Conservation (phyloP, 495 filamentous ascomycete genomes). For the Parathielavia hyrcaniae region DNA sequence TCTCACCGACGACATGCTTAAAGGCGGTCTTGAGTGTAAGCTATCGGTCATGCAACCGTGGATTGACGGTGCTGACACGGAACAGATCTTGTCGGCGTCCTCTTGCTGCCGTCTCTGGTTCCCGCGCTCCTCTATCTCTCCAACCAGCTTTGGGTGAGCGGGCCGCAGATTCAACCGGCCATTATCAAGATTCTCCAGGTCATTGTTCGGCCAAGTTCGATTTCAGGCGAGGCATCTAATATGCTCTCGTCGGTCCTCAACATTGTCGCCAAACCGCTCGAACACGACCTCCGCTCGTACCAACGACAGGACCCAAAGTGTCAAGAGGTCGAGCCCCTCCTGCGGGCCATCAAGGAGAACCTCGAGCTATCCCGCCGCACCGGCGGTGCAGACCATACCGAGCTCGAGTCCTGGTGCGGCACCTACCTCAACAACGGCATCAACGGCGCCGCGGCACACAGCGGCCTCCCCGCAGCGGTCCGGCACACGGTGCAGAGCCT, state of each 20-base stretch:
- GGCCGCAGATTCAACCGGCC: slow-evolving; percentile 46
- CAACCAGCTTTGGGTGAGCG: slow-evolving; percentile 67
- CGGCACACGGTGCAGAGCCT: slow-evolving; percentile 62
- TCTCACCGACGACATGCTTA: slow-evolving; percentile 73
- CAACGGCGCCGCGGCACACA: slow-evolving; percentile 35
- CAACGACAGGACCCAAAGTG: slow-evolving; percentile 60
- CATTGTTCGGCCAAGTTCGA: slow-evolving; percentile 66
- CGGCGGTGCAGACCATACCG: slow-evolving; percentile 58
- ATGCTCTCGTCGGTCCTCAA: slow-evolving; percentile 80
- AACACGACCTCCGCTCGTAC: slow-evolving; percentile 67
- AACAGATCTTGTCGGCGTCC: slow-evolving; percentile 76
- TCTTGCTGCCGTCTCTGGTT: slow-evolving; percentile 81
- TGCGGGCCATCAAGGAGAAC: slow-evolving; percentile 63
- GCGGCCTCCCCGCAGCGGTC: slow-evolving; percentile 57
- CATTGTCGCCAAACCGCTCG: slow-evolving; percentile 70
- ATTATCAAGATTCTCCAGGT: slow-evolving; percentile 71
- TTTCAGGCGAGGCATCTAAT: slow-evolving; percentile 69
- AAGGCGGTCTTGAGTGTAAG: slow-evolving; percentile 82
- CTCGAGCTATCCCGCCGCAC: slow-evolving; percentile 58
- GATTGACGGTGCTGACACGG: neutral
- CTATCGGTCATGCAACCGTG: neutral
- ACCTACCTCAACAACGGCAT: slow-evolving; percentile 15
- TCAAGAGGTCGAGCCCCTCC: slow-evolving; percentile 64
- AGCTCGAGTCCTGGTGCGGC: slow-evolving; percentile 70
- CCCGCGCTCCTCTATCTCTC: slow-evolving; percentile 74